phyloP scores from a whole-genome alignment of 1,284 basidiomycete species.

The Pholiota adiposa region DNA sequence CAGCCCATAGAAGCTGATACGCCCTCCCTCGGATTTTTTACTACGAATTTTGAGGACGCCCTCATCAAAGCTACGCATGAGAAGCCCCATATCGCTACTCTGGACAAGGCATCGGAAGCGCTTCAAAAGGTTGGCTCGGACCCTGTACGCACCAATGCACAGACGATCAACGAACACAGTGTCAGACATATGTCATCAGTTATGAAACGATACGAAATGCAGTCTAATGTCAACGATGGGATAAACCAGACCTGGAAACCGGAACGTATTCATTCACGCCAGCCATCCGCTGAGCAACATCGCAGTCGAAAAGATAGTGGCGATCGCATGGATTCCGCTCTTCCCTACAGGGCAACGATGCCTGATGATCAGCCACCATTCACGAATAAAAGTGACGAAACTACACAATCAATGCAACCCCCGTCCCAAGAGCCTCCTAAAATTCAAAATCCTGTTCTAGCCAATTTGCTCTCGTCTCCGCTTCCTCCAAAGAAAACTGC shows the following conservation, averaged over 20 bases:
- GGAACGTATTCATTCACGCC: conserved; percentile 1
- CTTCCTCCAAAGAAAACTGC: neutral
- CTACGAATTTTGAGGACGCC: conserved; percentile 11
- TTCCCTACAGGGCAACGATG: neutral
- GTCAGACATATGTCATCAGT: neutral
- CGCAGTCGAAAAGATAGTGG: neutral
- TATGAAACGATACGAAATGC: neutral
- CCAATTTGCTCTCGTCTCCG: conserved; percentile 39
- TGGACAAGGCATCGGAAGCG: neutral
- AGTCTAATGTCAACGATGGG: neutral
- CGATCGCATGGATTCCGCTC: neutral
- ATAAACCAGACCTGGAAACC: neutral
- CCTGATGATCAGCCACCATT: neutral
- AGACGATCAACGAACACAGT: neutral
- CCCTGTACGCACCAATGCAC: neutral
- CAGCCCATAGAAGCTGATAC: conserved; percentile 2
- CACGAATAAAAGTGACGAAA: neutral
- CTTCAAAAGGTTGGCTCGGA: neutral
- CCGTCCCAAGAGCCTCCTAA: conserved; percentile 13
- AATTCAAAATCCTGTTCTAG: conserved; percentile 37
- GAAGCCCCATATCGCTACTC: neutral
- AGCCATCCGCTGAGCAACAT: neutral
- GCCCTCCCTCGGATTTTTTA: conserved; percentile 21
- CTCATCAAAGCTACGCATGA: conserved; percentile 7
- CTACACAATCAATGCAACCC: neutral